Evolutionary conservation across 1,139 yeast species (phyloP), one percentile per base, ranked within the genome.

Genomic region (Kodamaea arcana): DNA sequence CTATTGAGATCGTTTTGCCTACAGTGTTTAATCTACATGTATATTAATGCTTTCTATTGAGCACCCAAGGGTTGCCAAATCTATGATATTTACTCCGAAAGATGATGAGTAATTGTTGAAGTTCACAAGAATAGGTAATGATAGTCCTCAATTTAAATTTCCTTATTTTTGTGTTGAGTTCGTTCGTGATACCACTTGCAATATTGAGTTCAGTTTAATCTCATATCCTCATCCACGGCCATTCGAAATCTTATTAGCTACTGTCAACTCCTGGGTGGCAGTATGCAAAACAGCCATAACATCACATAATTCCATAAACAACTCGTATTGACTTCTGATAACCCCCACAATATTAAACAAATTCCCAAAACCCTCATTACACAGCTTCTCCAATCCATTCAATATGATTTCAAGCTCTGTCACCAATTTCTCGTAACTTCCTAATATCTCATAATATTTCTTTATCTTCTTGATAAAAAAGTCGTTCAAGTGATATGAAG

Each of bases 301-400:
- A 58, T 88, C 94, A 39, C 96, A 90, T 34, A 88, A 70, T 50
- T 88, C 95, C 90, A 92, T 85, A 59, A 90, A 90, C 44, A 90
- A 68, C 37, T 72, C 69, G 57, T 87, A 87, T 60, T 90, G 97
- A 47, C 83, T 87, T 46, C 81, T 79, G 22, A 92, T 71, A 0
- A 95, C 83, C 31, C 71, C 70, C 20, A 82, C 72, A 15, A 84
- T 69, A 45, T 66, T 69, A 40, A 73, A 72, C 37, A 82, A 65
- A 14, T 78, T 77, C 30, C 75, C 76, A 39, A 68, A 62, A 7
- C 74, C 72, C 43, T 73, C 67, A 40, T 65, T 58, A 43, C 72
- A 59, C 42, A 57, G 60, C 34, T 59, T 62, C 52, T 73, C 80
- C 54, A 68, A 60, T 12, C 65, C 71, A 32, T 50, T 56, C 45